Evolutionary conservation across 306 rosid species (phyloP), one percentile per base, ranked within the genome.

Genomic region (Cicer yamashitae): DNA sequence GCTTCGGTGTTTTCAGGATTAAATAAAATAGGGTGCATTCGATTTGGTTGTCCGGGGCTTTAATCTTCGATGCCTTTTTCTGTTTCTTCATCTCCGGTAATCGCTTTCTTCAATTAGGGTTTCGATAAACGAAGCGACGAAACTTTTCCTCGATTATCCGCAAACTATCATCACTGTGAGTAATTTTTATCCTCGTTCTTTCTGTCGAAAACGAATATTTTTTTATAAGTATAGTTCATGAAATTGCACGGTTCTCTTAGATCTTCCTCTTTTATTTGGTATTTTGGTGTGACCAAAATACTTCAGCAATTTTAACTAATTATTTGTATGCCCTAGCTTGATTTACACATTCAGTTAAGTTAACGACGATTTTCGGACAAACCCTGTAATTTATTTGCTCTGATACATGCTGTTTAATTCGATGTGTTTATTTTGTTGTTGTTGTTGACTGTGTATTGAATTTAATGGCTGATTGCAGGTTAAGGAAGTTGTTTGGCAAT

Each of bases 81-180:
- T 76, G 82, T 82, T 83, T 73, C 75, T 62, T 74, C 79, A 71
- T 75, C 79, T 75, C 89, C 83, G 79, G 87, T 82, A 83, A 60
- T 77, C 73, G 74, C 68, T 86, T 85, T 88, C 70, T 88, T 85
- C 73, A 87, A 82, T 87, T 93, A 91, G 98, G 97, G 98, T 89
- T 91, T 88, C 86, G n/a, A 39, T 85, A 44, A 38, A 34, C 58
- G 47, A 77, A 62, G 52, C 44, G 52, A 45, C 80, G 53, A 51
- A 37, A 72, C 58, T 75, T 54, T 60, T 15, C 77, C 13, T 65
- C 47, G 66, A 56, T 71, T 77, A 64, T 63, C 69, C 11, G 0
- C 75, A 25, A 82, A 67, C 15, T 40, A 40, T 82, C 70, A 8
- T 84, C 81, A 74, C 79, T 75, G 91, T 88, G 80, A 91, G 96